These are phyloP conservation scores for Arachnopeziza araneosa DNA, from an alignment of 2,329 filamentous ascomycete genomes.

Conservation along the genomic window DNA sequence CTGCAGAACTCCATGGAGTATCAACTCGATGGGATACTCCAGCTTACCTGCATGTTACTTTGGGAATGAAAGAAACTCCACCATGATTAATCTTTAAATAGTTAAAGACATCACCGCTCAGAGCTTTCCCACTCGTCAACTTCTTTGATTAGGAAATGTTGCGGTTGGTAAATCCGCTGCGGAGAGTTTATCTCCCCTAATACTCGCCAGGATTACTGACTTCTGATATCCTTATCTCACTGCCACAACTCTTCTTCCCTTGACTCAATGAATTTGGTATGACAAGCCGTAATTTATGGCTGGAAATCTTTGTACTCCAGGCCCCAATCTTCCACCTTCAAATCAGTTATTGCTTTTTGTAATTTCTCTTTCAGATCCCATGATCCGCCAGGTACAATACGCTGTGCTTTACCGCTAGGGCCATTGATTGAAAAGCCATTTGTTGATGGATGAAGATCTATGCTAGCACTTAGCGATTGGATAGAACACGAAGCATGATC, in stretches of 20 bases:
- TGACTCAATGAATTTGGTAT: not conserved
- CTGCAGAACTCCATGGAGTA: too few species aligned
- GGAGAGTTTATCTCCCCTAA: too few species aligned
- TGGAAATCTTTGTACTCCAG: conserved; percentile 2
- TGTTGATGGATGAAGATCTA: not conserved
- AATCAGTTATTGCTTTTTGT: not conserved
- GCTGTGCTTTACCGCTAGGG: too few species aligned
- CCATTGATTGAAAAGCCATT: not conserved
- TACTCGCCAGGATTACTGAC: not conserved
- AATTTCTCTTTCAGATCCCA: not conserved
- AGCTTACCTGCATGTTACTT: too few species aligned
- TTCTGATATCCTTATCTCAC: not conserved
- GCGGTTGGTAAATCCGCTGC: too few species aligned
- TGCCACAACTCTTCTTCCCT: not conserved
- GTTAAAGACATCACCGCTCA: too few species aligned
- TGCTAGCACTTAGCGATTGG: not conserved
- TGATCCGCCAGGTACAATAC: not conserved
- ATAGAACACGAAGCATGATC: not conserved
- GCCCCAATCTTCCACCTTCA: conserved; percentile 3
- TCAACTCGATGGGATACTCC: too few species aligned
- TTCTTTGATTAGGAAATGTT: too few species aligned
- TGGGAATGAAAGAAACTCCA: too few species aligned
- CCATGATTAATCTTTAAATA: too few species aligned
- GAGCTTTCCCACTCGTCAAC: too few species aligned
- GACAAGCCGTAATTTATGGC: not conserved